Evolutionary conservation across 768 basidiomycete species (phyloP), one percentile per base, ranked within the genome.

Genomic region (Suillus ampliporus): DNA sequence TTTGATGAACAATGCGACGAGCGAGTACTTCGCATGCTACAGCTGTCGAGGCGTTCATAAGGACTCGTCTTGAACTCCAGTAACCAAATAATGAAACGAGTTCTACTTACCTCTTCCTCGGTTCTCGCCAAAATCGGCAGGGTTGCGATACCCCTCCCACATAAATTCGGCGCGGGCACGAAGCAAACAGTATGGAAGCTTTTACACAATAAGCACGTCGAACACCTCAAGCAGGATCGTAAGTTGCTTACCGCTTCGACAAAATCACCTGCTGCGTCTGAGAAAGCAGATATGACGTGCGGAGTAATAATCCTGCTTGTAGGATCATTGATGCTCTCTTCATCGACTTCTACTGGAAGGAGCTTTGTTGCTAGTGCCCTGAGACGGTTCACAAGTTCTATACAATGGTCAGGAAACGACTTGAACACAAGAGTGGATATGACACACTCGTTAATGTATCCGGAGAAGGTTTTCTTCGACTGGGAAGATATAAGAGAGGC

Each of bases 111-210:
- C 94, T 76, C 95, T 83, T 67, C 90, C 87, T 19, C 84, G 68
- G 67, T 95, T 95, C 77, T 97, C 95, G 50, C 87, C 93, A 71
- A 90, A 93, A 72, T 97, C 91, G 4, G 94, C 90, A 35, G 92
- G 86, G 74, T 94, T 87, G 54, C 86, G 81, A 67, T 89, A 87
- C 6, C 92, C 92, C 72, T 96, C 94, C 76, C 83, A 86, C 75
- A 92, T 83, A 67, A 96, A 97, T 62, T 90, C 86, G 26, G 87
- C 88, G 53, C 89, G 83, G 5, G 94, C 91, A 58, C 89, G 84
- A 23, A 94, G 79, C 9, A 95, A 83, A 67, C 87, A 89, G 67
- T 93, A 95, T 0, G 92, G 91, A n/a, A 94, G 82, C 91, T 94
- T 52, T 47, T 35, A 14, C 2, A 17, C 23, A 13, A 40, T 35